Evolutionary conservation across 106 monocot species (phyloP).

Genomic region (Agapanthus africanus): DNA sequence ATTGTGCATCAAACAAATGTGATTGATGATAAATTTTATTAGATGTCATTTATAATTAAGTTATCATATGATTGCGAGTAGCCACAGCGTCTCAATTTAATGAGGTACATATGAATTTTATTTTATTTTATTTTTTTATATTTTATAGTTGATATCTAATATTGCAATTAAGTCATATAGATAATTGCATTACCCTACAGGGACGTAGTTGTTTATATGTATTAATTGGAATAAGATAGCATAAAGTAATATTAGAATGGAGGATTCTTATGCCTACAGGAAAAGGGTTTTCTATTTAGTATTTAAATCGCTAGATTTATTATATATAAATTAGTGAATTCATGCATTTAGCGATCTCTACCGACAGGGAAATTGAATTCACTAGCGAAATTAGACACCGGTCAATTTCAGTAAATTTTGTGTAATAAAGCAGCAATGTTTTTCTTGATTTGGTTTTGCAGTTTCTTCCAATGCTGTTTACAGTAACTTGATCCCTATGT

Average conservation of each 20-base stretch:
- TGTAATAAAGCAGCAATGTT: too few relatives aligned
- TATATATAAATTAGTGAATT: too few relatives aligned
- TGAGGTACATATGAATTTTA: too few relatives aligned
- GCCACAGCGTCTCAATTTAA: too few relatives aligned
- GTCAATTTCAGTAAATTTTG: not conserved
- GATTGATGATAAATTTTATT: too few relatives aligned
- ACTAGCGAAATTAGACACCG: not conserved
- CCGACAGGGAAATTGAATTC: not conserved
- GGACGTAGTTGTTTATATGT: not conserved
- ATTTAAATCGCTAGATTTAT: too few relatives aligned
- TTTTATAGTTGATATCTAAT: too few relatives aligned
- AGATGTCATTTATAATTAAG: too few relatives aligned
- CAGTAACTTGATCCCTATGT: not conserved
- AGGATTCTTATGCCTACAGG: not conserved
- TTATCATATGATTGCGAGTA: too few relatives aligned
- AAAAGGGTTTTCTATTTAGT: not conserved
- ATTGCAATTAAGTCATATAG: not conserved
- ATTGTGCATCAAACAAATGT: too few relatives aligned
- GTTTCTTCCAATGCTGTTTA: not conserved
- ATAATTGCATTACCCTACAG: not conserved
- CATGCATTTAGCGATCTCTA: not conserved
- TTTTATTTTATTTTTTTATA: too few relatives aligned
- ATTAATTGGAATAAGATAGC: not conserved
- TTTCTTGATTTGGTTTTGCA: too few relatives aligned
- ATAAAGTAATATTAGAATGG: not conserved